Evolutionary conservation across 2,329 filamentous ascomycete species (phyloP).

Genomic region (Cordyceps farinosa): DNA sequence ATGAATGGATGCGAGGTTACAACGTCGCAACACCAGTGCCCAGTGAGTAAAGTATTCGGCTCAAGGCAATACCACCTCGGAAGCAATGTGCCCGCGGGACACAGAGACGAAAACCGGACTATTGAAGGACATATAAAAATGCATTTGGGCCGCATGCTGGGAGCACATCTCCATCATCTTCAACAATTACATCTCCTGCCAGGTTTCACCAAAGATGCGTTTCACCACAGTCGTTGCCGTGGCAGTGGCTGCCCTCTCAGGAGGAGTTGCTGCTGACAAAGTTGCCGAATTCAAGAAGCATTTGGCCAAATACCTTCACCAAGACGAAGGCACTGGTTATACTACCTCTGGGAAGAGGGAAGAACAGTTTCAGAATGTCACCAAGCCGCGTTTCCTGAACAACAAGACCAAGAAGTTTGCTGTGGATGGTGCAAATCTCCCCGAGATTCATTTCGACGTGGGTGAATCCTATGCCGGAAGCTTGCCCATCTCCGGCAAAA

Average conservation of each 20-base stretch:
- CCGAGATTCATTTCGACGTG: conserved; percentile 67
- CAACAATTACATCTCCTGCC: too few species aligned
- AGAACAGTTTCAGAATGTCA: neutral
- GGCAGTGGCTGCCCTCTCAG: neutral
- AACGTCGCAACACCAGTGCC: neutral
- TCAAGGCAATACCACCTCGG: neutral
- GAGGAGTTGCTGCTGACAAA: neutral
- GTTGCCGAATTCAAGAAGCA: neutral
- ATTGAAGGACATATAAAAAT: neutral
- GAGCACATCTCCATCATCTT: too few species aligned
- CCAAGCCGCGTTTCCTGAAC: neutral
- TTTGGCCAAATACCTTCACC: neutral
- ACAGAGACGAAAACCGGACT: neutral
- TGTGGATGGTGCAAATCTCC: conserved; percentile 61
- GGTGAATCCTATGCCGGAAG: conserved; percentile 63
- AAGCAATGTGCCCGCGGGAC: neutral
- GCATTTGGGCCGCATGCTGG: neutral
- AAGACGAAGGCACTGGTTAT: too few species aligned
- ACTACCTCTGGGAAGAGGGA: neutral
- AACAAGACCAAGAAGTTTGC: conserved; percentile 43
- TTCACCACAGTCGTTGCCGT: neutral
- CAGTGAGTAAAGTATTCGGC: neutral
- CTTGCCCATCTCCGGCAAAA: conserved; percentile 51
- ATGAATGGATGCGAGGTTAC: neutral
- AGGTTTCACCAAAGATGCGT: neutral